Evolutionary conservation across 2,329 filamentous ascomycete genomes (phyloP).

Genomic region (Paecilomyces fulvus): DNA sequence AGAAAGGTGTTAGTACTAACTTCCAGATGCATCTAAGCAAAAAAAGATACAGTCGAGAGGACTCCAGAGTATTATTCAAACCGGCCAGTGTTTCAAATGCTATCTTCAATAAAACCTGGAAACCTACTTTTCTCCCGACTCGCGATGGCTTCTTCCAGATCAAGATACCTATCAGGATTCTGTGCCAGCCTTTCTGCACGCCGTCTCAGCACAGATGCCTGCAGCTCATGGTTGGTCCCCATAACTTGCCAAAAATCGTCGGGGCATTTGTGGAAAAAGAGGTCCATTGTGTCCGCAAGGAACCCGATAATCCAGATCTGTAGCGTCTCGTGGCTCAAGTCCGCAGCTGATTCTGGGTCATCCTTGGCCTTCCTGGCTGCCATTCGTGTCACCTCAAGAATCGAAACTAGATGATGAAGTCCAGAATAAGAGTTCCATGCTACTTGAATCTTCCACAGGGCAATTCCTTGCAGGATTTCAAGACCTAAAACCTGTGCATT

Average conservation of each 20-base stretch:
- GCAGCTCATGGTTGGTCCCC: not conserved
- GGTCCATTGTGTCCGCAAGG: conserved; percentile 8
- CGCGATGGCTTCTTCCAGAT: not conserved
- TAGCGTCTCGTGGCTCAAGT: conserved; percentile 1
- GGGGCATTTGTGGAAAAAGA: conserved; percentile 5
- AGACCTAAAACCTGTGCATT: conserved; percentile 8
- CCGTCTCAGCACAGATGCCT: conserved; percentile 2
- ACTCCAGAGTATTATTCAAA: too few relatives aligned
- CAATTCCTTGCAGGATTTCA: conserved; percentile 2
- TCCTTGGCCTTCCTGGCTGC: not conserved
- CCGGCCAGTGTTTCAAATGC: not conserved
- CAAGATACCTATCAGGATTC: not conserved
- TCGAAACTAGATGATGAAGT: conserved; percentile 5
- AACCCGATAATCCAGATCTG: conserved; percentile 11
- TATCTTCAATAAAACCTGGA: not conserved
- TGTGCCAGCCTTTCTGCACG: not conserved
- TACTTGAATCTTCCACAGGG: conserved; percentile 11
- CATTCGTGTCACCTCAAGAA: conserved; percentile 3
- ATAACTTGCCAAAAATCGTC: conserved; percentile 6
- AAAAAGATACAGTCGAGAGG: too few relatives aligned
- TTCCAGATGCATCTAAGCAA: too few relatives aligned
- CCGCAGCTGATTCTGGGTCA: not conserved
- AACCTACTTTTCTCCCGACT: not conserved
- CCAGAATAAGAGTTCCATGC: conserved; percentile 14
- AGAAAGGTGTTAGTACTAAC: too few relatives aligned